Conservation (phyloP, 2,329 filamentous ascomycete genomes). For the Claviceps maximensis region DNA sequence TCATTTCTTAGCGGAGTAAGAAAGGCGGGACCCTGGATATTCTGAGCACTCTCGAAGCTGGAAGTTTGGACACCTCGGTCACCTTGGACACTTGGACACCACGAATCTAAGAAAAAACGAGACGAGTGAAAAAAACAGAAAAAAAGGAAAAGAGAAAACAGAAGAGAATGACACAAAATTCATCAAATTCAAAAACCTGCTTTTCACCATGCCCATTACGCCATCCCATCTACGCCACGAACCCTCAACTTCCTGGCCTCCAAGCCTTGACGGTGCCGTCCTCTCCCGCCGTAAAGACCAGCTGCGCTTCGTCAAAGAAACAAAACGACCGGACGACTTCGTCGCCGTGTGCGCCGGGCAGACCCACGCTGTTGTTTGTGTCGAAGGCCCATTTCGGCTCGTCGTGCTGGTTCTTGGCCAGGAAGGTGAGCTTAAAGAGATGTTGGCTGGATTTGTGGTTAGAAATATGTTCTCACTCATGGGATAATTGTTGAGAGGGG, state of each 20-base stretch:
- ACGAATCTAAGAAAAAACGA: no score
- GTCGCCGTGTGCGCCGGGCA: slow-evolving; percentile 48
- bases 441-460: slow-evolving; percentile 26
- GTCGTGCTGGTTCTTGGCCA: slow-evolving; percentile 32
- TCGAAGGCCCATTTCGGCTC: slow-evolving; percentile 37
- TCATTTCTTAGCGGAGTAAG: no score
- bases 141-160: slow-evolving; percentile 6
- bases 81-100: no score
- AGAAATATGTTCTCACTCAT: no score
- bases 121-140: no score
- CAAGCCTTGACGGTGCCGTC: slow-evolving; percentile 46
- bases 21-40: no score
- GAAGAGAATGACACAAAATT: no score
- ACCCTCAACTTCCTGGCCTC: slow-evolving; percentile 20
- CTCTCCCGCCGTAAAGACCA: slow-evolving; percentile 46
- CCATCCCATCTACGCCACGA: no score
- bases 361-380: slow-evolving; percentile 39
- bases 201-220: neutral
- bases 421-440: slow-evolving; percentile 46
- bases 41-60: no score
- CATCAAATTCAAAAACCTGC: neutral
- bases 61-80: no score
- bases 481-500: no score
- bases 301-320: slow-evolving; percentile 46
- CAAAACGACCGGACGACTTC: slow-evolving; percentile 53